Conservation (phyloP, 352 stramenopile species). For the Phytopythium vexans region DNA sequence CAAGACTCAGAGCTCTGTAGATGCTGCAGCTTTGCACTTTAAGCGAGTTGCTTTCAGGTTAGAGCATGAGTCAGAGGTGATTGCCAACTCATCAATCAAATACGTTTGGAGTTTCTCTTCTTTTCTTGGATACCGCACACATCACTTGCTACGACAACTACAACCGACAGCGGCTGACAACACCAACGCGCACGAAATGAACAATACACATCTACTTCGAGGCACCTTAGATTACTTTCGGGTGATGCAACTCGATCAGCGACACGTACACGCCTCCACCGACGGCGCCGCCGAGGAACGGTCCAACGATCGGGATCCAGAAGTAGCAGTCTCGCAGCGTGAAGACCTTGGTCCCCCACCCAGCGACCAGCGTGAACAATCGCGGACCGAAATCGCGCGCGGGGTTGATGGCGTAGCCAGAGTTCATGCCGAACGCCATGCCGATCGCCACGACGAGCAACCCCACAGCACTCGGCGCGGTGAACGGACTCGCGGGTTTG, state of each 20-base stretch:
- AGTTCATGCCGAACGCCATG: conserved; percentile 66
- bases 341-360: conserved; percentile 33
- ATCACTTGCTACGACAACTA: too few species aligned
- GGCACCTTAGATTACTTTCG: conserved; percentile 2
- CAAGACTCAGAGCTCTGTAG: too few species aligned
- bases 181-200: not conserved
- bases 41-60: too few species aligned
- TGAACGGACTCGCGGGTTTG: conserved; percentile 39
- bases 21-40: too few species aligned
- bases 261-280: conserved; percentile 24
- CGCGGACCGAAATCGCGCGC: conserved; percentile 42
- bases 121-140: too few species aligned
- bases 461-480: conserved; percentile 34
- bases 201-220: not conserved
- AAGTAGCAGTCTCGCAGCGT: conserved; percentile 37
- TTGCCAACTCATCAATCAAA: too few species aligned
- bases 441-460: conserved; percentile 49
- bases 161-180: not conserved
- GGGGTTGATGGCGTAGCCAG: conserved; percentile 63
- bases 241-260: conserved; percentile 26
- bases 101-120: too few species aligned
- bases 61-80: too few species aligned
- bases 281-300: conserved; percentile 25
- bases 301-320: conserved; percentile 44
- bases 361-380: conserved; percentile 33